Base-by-base conservation (phyloP, 2,329 filamentous ascomycete genomes). In the Neocatenulostroma microsporum region DNA sequence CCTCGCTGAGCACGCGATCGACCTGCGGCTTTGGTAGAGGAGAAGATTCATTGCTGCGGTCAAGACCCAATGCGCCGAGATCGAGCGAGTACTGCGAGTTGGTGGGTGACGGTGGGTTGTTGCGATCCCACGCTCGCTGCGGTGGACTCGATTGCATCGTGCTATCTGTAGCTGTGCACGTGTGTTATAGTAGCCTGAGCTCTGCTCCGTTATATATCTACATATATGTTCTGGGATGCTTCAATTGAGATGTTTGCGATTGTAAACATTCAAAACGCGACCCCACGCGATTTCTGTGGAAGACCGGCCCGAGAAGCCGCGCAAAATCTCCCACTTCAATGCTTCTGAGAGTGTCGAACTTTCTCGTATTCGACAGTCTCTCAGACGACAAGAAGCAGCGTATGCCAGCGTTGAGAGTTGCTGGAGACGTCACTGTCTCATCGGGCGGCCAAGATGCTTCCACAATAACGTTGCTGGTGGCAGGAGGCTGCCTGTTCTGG, bases 11-110 rank as follows among this genome's bases (percentile, higher is more conserved):
- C 14, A 61, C 43, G 17, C 41, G 48, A 37, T 56, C 53, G 17
- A 53, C 40, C 9, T 50, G 39, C 15, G 34, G 53, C 30, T 50
- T 44, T 1, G 48, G 43, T 8, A 52, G 37, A 5, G 50, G 46
- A 17, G 49, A 49, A 4, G 42, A 37, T 5, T 34, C 36, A 18
- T 52, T 50, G 19, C 35, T 33, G 36, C 42, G 37, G 21, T 55
- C 54, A 12, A 48, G 26, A 21, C 49, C 50, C 31, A 61, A 37
- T 6, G 56, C 58, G 20, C 44, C 50, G 12, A 60, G 47, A 35
- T 61, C 52, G 12, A 61, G 42, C 17, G 53, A 53, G 41, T 60
- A 60, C 20, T 57, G 46, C 10, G 52, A 53, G 3, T 49, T 40
- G 17, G 43, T 32, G 11, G 49, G 51, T 14, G 44, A 48, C 9